Base-by-base conservation (phyloP, 1,284 basidiomycete species). In the Lentinula novae-zelandiae region DNA sequence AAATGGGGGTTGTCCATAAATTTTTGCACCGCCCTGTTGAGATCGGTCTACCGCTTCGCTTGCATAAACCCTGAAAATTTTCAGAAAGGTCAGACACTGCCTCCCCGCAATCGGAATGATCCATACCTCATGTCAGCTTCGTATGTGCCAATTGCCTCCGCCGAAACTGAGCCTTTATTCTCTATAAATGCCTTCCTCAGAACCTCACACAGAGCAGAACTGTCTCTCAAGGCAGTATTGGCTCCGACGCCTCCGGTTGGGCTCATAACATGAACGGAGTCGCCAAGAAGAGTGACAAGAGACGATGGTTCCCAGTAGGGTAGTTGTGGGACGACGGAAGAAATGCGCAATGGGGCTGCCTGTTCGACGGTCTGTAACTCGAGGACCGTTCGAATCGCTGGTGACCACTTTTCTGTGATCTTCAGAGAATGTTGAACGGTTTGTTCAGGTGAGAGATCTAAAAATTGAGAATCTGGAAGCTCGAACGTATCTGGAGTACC, bases 181-280 rank as follows among this genome's bases (percentile, higher is more conserved):
- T 56, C 44, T 12, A 34, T 0, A n/a, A 57, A 22, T 10, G 44
- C 42, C 34, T 50, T 49, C 31, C 46, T 57, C 33, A 57, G 27
- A 31, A 38, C 56, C 10, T 50, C 55, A n/a, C 33, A 57, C 44
- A 57, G 20, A 6, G 55, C 55, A 12, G 57, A 39, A 40, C 36
- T 42, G 27, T 58, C 57, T 40, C 36, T 58, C 50, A 58, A 40
- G 7, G 57, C 48, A 7, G 57, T 58, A 22, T 58, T 58, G 34
- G 57, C 57, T 13, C 57, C 57, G 27, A 58, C 40, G n/a, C 57
- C 57, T 36, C 38, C 36, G 17, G 49, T 52, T n/a, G 57, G 57
- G 17, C 48, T 58, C 57, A 58, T 58, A 17, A 40, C 48, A 27
- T 58, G 57, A 4, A 52, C 57, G 9, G 57, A 38, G 36, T 58